phyloP scores from a whole-genome alignment of 2,329 filamentous ascomycete species.

The Hirsutella minnesotensis region DNA sequence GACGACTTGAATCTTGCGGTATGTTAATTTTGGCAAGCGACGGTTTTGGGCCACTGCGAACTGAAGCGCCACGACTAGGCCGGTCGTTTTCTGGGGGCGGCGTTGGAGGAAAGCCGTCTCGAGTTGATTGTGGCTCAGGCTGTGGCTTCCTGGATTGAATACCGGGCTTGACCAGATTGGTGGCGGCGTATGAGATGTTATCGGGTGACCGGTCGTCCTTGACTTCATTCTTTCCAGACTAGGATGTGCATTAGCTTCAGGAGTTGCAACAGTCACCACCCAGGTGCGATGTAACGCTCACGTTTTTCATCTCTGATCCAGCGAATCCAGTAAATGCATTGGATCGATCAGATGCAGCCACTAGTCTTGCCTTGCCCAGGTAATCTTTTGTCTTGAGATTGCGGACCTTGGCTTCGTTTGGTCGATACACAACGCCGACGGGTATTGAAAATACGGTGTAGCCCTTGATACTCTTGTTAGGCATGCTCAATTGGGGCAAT shows the following conservation, averaged over 20 bases:
- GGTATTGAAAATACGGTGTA: constrained; percentile 99
- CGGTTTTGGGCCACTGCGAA: constrained; percentile 48
- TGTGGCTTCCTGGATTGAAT: constrained; percentile 72
- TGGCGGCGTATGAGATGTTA: constrained; percentile 81
- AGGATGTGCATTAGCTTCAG: constrained; percentile 7
- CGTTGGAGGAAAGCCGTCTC: constrained; percentile 92
- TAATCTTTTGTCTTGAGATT: constrained; percentile 98
- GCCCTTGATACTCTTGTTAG: no score
- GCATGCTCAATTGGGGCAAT: no score
- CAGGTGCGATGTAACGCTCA: constrained; percentile 22
- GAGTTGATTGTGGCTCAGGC: constrained; percentile 67
- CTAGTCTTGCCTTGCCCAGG: constrained; percentile 85
- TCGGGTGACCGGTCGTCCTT: constrained; percentile 74
- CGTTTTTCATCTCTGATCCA: constrained; percentile 67
- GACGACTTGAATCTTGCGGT: constrained; percentile 38
- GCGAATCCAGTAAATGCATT: constrained; percentile 77
- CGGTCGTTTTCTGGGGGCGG: constrained; percentile 85
- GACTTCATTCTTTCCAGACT: constrained; percentile 40
- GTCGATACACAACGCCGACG: constrained; percentile 86
- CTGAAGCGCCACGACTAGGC: constrained; percentile 45
- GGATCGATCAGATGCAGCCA: constrained; percentile 71
- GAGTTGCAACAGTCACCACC: constrained; percentile 1
- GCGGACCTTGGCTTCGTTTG: constrained; percentile 95
- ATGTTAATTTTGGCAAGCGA: constrained; percentile 53
- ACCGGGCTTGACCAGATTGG: constrained; percentile 82